Percentiles rank a stretch among this genome's conserved stretches.
These are phyloP conservation scores for Aspergillus cavernicola DNA, from an alignment of 495 filamentous ascomycete genomes.

Conservation along the genomic window DNA sequence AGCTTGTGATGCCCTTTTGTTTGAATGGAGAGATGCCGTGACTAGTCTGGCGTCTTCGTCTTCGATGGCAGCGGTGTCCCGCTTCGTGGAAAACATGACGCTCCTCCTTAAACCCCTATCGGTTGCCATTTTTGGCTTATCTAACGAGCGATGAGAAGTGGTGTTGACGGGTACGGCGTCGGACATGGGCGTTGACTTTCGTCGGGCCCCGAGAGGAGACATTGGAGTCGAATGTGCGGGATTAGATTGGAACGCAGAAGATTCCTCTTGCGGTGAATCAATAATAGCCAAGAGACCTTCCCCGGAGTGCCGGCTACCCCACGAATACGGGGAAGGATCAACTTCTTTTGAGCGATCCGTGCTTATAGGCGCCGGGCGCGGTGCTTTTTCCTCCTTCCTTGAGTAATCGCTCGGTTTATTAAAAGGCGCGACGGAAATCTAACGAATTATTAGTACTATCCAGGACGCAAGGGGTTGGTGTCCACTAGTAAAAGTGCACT, in stretches of 20 bases:
- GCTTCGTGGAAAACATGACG: constrained; percentile 41
- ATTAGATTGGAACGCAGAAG: background rate
- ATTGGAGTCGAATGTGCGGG: background rate
- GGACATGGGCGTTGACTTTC: constrained; percentile 23
- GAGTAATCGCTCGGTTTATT: constrained; percentile 15
- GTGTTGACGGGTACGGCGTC: constrained; percentile 25
- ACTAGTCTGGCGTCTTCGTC: constrained; percentile 70
- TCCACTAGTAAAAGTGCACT: background rate
- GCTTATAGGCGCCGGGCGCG: constrained; percentile 52
- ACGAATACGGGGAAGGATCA: constrained; percentile 62
- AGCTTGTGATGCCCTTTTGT: constrained; percentile 32
- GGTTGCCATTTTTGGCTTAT: constrained; percentile 24
- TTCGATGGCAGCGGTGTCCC: constrained; percentile 45
- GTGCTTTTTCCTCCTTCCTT: constrained; percentile 19
- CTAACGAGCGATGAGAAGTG: constrained; percentile 37
- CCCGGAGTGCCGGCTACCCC: constrained; percentile 62
- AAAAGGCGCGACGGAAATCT: constrained; percentile 25
- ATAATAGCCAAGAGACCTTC: constrained; percentile 52
- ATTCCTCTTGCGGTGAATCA: constrained; percentile 21
- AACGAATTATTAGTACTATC: constrained; percentile 14
- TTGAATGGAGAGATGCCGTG: constrained; percentile 52
- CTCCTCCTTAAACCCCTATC: constrained; percentile 47
- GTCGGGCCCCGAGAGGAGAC: constrained; percentile 6
- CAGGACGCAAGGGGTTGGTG: background rate
- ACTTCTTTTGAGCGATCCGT: constrained; percentile 53